Percentiles rank a stretch among this genome's conserved stretches.
These are phyloP conservation scores for Neonectria sp. DNA, from an alignment of 2,329 filamentous ascomycete species.

Conservation along the genomic window DNA sequence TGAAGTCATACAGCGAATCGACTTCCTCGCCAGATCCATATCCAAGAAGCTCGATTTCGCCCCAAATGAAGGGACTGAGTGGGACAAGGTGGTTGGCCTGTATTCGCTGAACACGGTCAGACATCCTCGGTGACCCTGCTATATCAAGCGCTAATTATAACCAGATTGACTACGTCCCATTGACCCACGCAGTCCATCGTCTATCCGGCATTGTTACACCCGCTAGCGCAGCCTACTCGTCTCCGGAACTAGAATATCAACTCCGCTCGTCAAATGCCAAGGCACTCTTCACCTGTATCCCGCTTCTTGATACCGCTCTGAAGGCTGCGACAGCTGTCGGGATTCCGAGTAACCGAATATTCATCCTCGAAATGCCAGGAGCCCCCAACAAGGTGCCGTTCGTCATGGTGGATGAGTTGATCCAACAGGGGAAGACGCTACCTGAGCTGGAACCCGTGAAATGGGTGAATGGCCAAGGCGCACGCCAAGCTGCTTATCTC, in stretches of 20 bases:
- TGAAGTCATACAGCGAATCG: background rate
- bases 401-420: background rate
- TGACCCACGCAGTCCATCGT: no score
- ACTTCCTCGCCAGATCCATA: constrained; percentile 4
- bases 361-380: constrained; percentile 5
- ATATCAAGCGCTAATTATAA: no score
- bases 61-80: background rate
- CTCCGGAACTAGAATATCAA: constrained; percentile 9
- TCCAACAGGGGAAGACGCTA: background rate
- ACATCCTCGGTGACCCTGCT: no score
- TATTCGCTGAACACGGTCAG: constrained; percentile 12
- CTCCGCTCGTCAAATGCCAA: constrained; percentile 5
- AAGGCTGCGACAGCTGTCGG: constrained; percentile 3
- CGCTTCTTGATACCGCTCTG: constrained; percentile 1
- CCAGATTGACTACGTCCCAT: no score
- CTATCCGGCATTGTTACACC: no score
- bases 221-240: constrained; percentile 1
- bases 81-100: constrained; percentile 8
- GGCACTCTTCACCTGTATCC: constrained; percentile 11
- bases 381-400: background rate
- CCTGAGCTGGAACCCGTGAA: background rate
- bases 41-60: background rate
- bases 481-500: constrained; percentile 11
- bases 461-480: background rate
- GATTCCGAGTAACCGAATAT: constrained; percentile 1